Evolutionary conservation across 306 rosid genomes (phyloP).

Genomic region (Cucurbita maxima): DNA sequence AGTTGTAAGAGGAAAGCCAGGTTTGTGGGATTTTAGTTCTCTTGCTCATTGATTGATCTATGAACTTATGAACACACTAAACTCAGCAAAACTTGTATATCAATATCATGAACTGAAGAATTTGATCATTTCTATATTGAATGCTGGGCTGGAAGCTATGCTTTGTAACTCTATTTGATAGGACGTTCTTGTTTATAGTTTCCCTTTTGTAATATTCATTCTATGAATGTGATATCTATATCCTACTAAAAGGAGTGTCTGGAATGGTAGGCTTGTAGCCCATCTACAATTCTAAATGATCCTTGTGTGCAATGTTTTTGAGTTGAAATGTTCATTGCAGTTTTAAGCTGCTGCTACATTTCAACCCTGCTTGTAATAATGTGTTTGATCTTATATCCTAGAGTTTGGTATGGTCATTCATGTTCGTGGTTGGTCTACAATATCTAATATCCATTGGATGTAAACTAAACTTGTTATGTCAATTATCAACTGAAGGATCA

Average conservation of each 20-base stretch:
- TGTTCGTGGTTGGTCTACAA: neutral
- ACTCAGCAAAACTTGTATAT: neutral
- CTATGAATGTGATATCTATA: neutral
- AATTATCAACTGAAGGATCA: neutral
- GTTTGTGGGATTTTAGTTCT: conserved; percentile 9
- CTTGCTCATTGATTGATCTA: neutral
- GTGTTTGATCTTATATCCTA: neutral
- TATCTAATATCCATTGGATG: neutral
- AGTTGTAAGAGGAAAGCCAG: conserved; percentile 62
- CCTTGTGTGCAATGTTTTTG: neutral
- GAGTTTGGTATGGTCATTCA: neutral
- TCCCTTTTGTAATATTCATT: neutral
- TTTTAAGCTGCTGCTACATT: neutral
- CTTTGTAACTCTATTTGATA: neutral
- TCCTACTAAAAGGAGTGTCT: neutral
- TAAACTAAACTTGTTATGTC: neutral
- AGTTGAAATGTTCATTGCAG: neutral
- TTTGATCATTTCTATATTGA: neutral
- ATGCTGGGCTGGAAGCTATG: neutral
- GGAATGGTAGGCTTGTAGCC: neutral
- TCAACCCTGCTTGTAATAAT: too few relatives aligned
- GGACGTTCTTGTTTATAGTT: neutral
- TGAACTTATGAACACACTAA: neutral
- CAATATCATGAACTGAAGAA: neutral
- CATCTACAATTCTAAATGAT: neutral